Conservation (phyloP, 2,329 filamentous ascomycete genomes). For the Alternaria sp. region DNA sequence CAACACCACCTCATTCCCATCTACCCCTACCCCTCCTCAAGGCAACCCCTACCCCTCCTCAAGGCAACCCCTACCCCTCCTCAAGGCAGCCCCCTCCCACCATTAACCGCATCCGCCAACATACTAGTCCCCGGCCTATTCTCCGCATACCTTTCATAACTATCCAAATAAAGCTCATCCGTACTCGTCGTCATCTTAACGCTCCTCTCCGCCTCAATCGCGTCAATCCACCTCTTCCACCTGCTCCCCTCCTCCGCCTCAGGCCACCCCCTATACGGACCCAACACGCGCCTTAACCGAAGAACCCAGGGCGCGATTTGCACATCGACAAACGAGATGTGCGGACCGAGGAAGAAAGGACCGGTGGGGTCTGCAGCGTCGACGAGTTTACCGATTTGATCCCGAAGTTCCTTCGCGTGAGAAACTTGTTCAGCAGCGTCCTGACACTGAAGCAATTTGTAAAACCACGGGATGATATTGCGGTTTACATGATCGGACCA, state of each 20-base stretch:
- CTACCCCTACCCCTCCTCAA: conserved; percentile 26
- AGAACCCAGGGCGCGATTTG: conserved; percentile 78
- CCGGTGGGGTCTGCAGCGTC: conserved; percentile 64
- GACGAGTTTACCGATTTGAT: conserved; percentile 68
- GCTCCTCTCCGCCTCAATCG: conserved; percentile 68
- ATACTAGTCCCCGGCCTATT: conserved; percentile 66
- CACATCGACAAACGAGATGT: conserved; percentile 72
- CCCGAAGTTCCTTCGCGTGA: conserved; percentile 66
- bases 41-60: conserved; percentile 50
- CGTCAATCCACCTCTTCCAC: conserved; percentile 73
- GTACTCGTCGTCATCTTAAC: conserved; percentile 71
- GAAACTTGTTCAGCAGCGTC: conserved; percentile 64
- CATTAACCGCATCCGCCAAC: conserved; percentile 65
- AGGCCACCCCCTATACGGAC: conserved; percentile 70
- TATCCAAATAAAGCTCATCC: conserved; percentile 70
- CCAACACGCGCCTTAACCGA: conserved; percentile 69
- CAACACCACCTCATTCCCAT: no score
- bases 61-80: conserved; percentile 51
- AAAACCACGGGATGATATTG: conserved; percentile 77
- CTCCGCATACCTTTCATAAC: conserved; percentile 68
- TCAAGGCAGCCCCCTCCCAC: conserved; percentile 60
- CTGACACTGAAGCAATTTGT: conserved; percentile 71
- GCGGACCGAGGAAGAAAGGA: conserved; percentile 70
- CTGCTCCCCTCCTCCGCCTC: conserved; percentile 67
- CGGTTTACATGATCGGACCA: conserved; percentile 86